These are phyloP conservation scores for Erigeron philadelphicus DNA, from an alignment of 140 eudicot genomes.

Conservation along the genomic window DNA sequence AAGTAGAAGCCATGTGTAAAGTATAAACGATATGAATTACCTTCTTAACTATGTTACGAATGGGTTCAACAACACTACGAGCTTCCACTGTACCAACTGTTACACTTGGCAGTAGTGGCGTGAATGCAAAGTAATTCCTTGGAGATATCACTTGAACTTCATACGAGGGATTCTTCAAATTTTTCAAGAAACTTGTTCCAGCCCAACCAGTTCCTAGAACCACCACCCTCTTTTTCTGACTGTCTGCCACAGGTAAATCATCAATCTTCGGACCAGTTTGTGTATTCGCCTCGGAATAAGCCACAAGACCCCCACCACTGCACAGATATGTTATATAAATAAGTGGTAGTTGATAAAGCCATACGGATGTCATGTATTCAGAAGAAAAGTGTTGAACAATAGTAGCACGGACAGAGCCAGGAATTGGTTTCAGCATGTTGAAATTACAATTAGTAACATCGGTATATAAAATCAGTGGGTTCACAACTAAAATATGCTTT, in stretches of 20 bases:
- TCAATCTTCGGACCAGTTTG: conserved; percentile 27
- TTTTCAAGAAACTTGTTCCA: conserved; percentile 84
- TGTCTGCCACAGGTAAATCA: conserved; percentile 36
- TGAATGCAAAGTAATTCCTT: conserved; percentile 90
- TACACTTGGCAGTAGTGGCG: conserved; percentile 93
- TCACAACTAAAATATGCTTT: no score
- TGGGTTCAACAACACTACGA: conserved; percentile 88
- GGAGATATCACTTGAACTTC: conserved; percentile 91
- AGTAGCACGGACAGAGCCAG: not conserved
- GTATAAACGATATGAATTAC: conserved; percentile 28
- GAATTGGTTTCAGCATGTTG: not conserved
- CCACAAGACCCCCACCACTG: conserved; percentile 87
- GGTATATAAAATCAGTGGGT: not conserved
- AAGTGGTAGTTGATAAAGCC: conserved; percentile 2
- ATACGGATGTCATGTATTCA: not conserved
- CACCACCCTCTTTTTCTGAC: conserved; percentile 77
- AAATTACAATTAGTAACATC: not conserved
- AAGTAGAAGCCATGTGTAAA: not conserved
- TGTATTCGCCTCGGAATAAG: conserved; percentile 62
- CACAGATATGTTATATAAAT: conserved; percentile 8
- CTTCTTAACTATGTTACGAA: conserved; percentile 80
- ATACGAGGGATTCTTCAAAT: conserved; percentile 59
- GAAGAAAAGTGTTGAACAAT: not conserved
- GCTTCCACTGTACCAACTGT: conserved; percentile 92
- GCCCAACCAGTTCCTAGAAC: conserved; percentile 99